Base-by-base conservation (phyloP, 2,329 filamentous ascomycete genomes). In the Fusarium sp. region DNA sequence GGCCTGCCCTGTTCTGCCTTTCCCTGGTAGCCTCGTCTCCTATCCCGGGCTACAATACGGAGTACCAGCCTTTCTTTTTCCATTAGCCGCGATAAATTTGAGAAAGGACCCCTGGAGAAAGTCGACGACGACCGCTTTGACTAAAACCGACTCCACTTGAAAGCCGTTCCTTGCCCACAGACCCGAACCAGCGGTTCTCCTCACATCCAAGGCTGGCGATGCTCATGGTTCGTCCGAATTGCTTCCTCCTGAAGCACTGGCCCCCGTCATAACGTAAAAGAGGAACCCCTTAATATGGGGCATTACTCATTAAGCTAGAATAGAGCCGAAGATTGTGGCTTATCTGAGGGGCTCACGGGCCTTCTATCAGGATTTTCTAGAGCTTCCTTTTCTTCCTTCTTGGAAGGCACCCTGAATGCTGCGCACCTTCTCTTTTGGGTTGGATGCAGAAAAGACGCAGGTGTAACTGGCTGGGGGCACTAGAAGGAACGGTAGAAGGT, bases 141-240 rank as follows among this genome's bases (percentile, higher is more conserved):
- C 48, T 25, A 41, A 34, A 41, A 10, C 55, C 42, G n/a, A 45
- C 45, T 46, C 67, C 65, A 54, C 55, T 43, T 40, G 14, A 10
- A 43, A 32, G 27, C 47, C 34, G 34, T 37, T 37, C 34, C 43
- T 51, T 47, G 50, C 34, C 50, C 63, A 68, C 69, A 55, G 72
- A 71, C 67, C 72, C 72, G 49, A 71, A 59, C 59, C 64, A 60
- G 60, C 48, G 72, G 72, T 70, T 73, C 66, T 55, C 43, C 48
- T 67, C 54, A 34, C 4, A 18, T 27, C 62, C 50, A 67, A 56
- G 57, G 42, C 59, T 59, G 56, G 58, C 32, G 49, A 59, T 63
- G 68, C 59, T 48, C 63, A 40, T 62, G 66, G 60, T 51, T 56
- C 55, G 32, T 61, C 32, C 46, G 55, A 55, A 40, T 51, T 55